phyloP scores from a whole-genome alignment of 495 filamentous ascomycete genomes.

The Darksidea phi region DNA sequence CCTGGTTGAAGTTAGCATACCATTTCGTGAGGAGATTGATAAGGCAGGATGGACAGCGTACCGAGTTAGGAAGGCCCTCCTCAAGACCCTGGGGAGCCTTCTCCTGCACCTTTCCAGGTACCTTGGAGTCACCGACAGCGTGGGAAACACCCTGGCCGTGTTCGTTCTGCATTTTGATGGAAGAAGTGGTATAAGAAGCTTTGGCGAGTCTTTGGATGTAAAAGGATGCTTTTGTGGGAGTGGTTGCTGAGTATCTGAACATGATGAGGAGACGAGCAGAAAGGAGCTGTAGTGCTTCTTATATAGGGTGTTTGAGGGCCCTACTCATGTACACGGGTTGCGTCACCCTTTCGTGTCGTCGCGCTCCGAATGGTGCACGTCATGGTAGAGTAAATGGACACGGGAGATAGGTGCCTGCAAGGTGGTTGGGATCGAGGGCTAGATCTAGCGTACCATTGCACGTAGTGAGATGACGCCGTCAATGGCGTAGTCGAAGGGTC shows the following conservation, averaged over 20 bases:
- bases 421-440: no score
- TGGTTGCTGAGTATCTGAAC: not conserved
- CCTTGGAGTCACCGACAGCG: slow-evolving; percentile 36
- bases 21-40: not conserved
- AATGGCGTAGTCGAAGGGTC: no score
- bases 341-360: no score
- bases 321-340: no score
- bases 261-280: not conserved
- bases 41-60: not conserved
- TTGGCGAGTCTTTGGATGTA: not conserved
- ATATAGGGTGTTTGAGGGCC: no score
- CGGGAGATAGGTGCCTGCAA: no score
- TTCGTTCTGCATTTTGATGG: slow-evolving; percentile 37
- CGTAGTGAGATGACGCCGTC: no score
- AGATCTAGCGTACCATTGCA: no score
- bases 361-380: no score
- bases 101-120: slow-evolving; percentile 36
- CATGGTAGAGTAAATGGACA: no score
- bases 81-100: slow-evolving; percentile 34
- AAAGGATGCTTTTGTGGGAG: not conserved
- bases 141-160: slow-evolving; percentile 38
- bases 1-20: slow-evolving; percentile 1
- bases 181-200: not conserved
- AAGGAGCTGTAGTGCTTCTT: no score
- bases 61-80: slow-evolving; percentile 30